Evolutionary conservation across 257 asterid genomes (phyloP).

Genomic region (Striga asiatica): DNA sequence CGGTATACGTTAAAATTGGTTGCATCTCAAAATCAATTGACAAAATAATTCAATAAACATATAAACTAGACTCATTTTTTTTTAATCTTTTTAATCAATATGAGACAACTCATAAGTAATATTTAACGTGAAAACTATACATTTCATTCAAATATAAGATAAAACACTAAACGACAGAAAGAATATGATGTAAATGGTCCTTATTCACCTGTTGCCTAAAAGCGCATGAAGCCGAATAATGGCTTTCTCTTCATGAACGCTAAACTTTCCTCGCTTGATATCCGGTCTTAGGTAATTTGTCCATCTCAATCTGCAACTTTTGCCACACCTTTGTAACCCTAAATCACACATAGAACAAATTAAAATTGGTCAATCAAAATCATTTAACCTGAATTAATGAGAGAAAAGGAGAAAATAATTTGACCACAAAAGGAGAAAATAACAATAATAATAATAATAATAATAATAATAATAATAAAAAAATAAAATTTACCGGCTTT

Average conservation of each 20-base stretch:
- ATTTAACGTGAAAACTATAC: background rate
- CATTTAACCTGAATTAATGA: too few species aligned
- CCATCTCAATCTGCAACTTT: slow-evolving; percentile 57
- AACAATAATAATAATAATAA: background rate
- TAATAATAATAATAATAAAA: background rate
- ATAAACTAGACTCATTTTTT: too few species aligned
- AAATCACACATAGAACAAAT: background rate
- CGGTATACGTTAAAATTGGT: too few species aligned
- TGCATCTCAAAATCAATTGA: too few species aligned
- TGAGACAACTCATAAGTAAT: too few species aligned
- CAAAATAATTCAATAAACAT: too few species aligned
- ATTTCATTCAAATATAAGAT: too few species aligned
- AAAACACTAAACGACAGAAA: background rate
- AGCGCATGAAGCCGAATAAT: slow-evolving; percentile 57
- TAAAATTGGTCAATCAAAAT: too few species aligned
- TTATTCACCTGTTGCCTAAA: slow-evolving; percentile 36
- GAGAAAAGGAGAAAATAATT: too few species aligned
- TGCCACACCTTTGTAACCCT: slow-evolving; percentile 55
- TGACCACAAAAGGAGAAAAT: too few species aligned
- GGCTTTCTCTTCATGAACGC: slow-evolving; percentile 41
- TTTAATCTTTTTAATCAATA: too few species aligned
- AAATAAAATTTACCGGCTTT: slow-evolving; percentile 33
- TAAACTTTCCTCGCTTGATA: slow-evolving; percentile 47
- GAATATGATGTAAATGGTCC: background rate
- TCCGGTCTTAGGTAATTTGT: slow-evolving; percentile 43